Evolutionary conservation across 768 basidiomycete species (phyloP).

Genomic region (Udeniomyces megalosporus): DNA sequence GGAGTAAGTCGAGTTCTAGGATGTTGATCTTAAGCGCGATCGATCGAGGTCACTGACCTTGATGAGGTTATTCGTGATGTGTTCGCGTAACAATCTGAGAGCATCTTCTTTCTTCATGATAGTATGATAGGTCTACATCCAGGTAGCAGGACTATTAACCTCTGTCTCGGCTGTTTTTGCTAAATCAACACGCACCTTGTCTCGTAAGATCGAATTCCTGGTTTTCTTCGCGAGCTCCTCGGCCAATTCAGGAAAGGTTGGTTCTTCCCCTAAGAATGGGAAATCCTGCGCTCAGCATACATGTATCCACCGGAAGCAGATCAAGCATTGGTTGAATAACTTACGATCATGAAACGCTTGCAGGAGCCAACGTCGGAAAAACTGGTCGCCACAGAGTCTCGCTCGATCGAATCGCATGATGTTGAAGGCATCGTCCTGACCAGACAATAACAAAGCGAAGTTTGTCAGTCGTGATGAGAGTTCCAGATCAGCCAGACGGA

Average conservation of each 20-base stretch:
- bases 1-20: too few species aligned
- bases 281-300: too few species aligned
- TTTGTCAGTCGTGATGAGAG: not conserved
- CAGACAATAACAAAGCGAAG: not conserved
- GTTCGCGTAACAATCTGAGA: constrained; percentile 50
- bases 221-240: constrained; percentile 47
- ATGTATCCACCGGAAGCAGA: not conserved
- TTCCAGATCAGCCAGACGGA: too few species aligned
- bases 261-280: constrained; percentile 47
- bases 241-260: constrained; percentile 57
- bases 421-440: constrained; percentile 26
- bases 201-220: constrained; percentile 66
- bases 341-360: constrained; percentile 47
- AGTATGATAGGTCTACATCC: constrained; percentile 37
- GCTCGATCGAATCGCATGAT: constrained; percentile 5
- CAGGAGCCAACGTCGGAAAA: constrained; percentile 33
- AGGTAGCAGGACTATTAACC: too few species aligned
- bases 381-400: constrained; percentile 3
- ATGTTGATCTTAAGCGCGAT: too few species aligned
- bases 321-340: constrained; percentile 29
- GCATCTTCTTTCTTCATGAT: not conserved
- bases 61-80: constrained; percentile 82
- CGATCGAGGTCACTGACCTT: constrained; percentile 43
- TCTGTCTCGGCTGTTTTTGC: too few species aligned
- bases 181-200: constrained; percentile 47